Base-by-base conservation (phyloP, 495 filamentous ascomycete genomes). In the Aspergillus bridgeri region DNA sequence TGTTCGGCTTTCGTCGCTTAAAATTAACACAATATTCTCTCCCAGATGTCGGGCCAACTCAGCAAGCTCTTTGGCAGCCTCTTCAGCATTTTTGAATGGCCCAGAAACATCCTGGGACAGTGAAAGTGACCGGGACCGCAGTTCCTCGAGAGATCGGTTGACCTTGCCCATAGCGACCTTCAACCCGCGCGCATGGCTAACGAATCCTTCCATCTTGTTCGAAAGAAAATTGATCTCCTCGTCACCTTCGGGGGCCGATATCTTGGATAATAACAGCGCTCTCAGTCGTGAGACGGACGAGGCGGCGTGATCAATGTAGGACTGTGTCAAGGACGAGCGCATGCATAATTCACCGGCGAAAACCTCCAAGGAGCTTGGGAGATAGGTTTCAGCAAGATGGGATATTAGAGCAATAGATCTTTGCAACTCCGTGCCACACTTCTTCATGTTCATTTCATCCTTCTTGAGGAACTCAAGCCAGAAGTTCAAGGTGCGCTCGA, bases 81-180 rank as follows among this genome's bases (percentile, higher is more conserved):
- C 64, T 61, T 94, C 88, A 51, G 83, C 84, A 44, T 79, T 76
- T 48, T 81, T 79, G 62, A 90, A 88, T 5, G 74, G 69, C 25
- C 69, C 54, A 48, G 64, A 56, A 54, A 67, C 67, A 78, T 87
- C 60, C 81, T 86, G 53, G 71, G 83, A 59, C 19, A 96, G 81
- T 17, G 90, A 89, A 24, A 98, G 76, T 5, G 89, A 93, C 44
- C 93, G 77, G 0, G 83, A 78, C 60, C 85, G 87, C 43, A 96
- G 77, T 51, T 96, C 92, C 44, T 91, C 86, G 5, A 97, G 72
- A 29, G 89, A 81, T 33, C 88, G 82, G 17, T 88, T 79, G 5
- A 90, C 84, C 71, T 98, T 98, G 50, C 83, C 80, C 60, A 87
- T 85, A 22, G 95, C 80, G 20, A 96, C 90, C 72, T 96, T 96